Conservation (phyloP, 2,329 filamentous ascomycete species). For the Colletotrichum lentis region DNA sequence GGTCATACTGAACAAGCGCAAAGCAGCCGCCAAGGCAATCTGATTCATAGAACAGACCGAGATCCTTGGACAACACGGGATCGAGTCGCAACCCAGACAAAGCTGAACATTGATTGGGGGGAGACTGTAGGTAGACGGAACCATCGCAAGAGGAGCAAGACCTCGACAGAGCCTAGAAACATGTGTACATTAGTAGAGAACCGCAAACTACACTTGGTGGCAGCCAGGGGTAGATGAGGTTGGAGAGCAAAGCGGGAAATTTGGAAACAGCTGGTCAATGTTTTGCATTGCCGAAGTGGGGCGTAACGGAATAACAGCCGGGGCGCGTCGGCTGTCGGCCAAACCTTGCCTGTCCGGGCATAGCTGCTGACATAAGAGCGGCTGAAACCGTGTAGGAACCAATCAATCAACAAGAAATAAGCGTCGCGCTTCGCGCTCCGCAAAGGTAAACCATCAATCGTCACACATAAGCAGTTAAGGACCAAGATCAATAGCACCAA, state of each 20-base stretch:
- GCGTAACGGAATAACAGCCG: not conserved
- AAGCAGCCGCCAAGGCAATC: constrained; percentile 34
- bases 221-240: not conserved
- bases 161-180: not conserved
- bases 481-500: not conserved
- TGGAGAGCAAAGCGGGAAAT: constrained; percentile 1
- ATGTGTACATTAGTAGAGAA: not conserved
- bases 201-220: not conserved
- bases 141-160: not conserved
- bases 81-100: not conserved
- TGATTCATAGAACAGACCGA: constrained; percentile 22
- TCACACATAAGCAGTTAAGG: constrained; percentile 1
- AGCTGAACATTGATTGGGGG: not conserved
- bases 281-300: constrained; percentile 7
- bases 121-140: not conserved
- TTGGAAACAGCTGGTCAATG: not conserved
- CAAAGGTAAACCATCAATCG: not conserved
- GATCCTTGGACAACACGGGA: constrained; percentile 20
- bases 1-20: constrained; percentile 30
- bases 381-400: too few relatives aligned
- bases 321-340: not conserved
- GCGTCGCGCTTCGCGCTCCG: too few relatives aligned
- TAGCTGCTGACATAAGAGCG: not conserved
- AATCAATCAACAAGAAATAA: too few relatives aligned
- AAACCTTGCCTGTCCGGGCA: not conserved